Conservation (phyloP, 2,329 filamentous ascomycete genomes). For the Xylariaceae sp. region DNA sequence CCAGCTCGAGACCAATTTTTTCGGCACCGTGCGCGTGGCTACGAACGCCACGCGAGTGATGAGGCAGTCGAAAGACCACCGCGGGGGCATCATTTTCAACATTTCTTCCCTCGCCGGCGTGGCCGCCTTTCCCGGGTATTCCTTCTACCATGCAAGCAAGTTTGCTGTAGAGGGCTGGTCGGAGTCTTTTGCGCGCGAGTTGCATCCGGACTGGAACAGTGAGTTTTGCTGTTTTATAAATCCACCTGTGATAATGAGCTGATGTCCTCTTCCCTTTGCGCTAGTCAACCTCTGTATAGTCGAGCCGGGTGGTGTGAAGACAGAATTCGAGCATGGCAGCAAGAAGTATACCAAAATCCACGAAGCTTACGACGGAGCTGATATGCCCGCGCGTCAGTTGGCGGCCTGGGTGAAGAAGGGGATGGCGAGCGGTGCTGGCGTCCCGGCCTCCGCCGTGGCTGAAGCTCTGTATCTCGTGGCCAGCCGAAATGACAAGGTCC, state of each 20-base stretch:
- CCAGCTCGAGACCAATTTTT: constrained; percentile 20
- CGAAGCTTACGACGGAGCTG: constrained; percentile 10
- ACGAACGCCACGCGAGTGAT: constrained; percentile 10
- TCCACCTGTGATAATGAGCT: not conserved
- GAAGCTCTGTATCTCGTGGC: constrained; percentile 10
- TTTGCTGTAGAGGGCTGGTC: constrained; percentile 19
- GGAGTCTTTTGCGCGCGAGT: constrained; percentile 18
- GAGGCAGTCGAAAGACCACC: constrained; percentile 4
- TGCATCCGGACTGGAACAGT: constrained; percentile 20
- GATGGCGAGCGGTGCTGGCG: constrained; percentile 1
- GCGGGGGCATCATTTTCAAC: constrained; percentile 17
- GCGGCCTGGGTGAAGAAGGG: constrained; percentile 16
- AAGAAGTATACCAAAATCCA: constrained; percentile 14
- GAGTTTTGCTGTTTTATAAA: not conserved
- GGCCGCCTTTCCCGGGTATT: constrained; percentile 13
- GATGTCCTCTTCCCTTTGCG: not conserved
- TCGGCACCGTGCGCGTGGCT: constrained; percentile 14
- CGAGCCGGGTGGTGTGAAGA: constrained; percentile 18
- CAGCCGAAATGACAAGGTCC: constrained; percentile 12
- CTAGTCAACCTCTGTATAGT: constrained; percentile 18
- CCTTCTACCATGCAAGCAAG: constrained; percentile 20
- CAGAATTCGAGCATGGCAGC: constrained; percentile 16
- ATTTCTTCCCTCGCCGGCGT: constrained; percentile 19
- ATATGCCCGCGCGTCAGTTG: constrained; percentile 17
- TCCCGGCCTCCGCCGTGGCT: constrained; percentile 12